These are phyloP conservation scores for Penicillium lagena DNA, from an alignment of 495 filamentous ascomycete species.

Conservation along the genomic window DNA sequence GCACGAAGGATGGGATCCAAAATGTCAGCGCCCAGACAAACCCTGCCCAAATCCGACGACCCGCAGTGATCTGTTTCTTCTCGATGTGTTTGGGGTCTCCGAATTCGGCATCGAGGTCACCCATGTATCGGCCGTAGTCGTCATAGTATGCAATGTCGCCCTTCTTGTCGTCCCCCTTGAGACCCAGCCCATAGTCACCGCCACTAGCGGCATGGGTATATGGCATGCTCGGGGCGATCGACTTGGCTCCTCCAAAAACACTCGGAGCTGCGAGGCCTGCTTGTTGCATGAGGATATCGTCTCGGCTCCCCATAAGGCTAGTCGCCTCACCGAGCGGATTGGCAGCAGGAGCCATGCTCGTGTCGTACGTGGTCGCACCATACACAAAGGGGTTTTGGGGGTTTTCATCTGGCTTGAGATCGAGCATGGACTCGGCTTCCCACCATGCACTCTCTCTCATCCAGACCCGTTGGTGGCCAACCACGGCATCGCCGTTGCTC, in stretches of 20 bases:
- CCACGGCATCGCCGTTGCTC: constrained; percentile 94
- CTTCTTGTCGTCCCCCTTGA: constrained; percentile 75
- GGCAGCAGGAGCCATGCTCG: constrained; percentile 19
- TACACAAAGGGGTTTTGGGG: constrained; percentile 28
- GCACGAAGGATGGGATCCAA: constrained; percentile 85
- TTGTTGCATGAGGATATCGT: constrained; percentile 62
- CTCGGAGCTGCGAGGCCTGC: constrained; percentile 57
- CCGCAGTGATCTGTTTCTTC: constrained; percentile 53
- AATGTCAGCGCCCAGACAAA: constrained; percentile 84
- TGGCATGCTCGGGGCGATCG: constrained; percentile 64
- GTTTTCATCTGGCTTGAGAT: constrained; percentile 64
- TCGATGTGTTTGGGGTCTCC: constrained; percentile 71
- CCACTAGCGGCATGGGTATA: constrained; percentile 41
- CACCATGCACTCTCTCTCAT: constrained; percentile 93
- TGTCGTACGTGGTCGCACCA: constrained; percentile 26
- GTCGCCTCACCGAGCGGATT: constrained; percentile 50
- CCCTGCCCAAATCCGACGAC: constrained; percentile 70
- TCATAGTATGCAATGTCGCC: constrained; percentile 59
- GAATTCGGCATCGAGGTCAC: constrained; percentile 66
- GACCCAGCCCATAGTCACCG: constrained; percentile 83
- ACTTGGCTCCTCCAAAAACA: constrained; percentile 50
- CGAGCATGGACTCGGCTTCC: constrained; percentile 96
- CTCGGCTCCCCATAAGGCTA: constrained; percentile 59
- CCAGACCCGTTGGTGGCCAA: constrained; percentile 90
- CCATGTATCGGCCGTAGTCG: constrained; percentile 48